Percentiles rank a stretch among this genome's conserved stretches.
phyloP scores from a whole-genome alignment of 2,329 filamentous ascomycete genomes.

The Hysterium pulicare region DNA sequence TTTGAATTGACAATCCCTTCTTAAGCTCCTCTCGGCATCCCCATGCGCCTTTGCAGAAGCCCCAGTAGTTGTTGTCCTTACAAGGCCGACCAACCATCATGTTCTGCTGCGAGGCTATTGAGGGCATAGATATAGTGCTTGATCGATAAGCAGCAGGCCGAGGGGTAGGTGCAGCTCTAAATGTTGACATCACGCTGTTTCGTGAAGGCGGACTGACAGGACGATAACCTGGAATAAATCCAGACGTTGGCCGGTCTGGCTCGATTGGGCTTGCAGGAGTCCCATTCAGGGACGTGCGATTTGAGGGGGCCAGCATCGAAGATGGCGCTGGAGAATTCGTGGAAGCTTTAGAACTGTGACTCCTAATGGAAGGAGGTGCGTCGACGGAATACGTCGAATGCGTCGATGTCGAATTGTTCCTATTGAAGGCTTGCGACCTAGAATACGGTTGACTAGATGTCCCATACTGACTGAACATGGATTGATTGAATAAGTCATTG shows the following conservation, averaged over 20 bases:
- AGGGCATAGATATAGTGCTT: slow-evolving; percentile 17
- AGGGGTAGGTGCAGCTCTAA: slow-evolving; percentile 3
- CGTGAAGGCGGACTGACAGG: slow-evolving; percentile 4
- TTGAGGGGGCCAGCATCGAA: background rate
- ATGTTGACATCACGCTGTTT: slow-evolving; percentile 7
- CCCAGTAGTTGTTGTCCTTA: slow-evolving; percentile 41
- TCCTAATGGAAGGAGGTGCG: slow-evolving; percentile 19
- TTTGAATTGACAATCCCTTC: slow-evolving; percentile 29
- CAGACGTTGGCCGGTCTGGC: background rate
- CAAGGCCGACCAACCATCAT: slow-evolving; percentile 35
- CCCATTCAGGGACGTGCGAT: background rate
- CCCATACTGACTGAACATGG: slow-evolving; percentile 8
- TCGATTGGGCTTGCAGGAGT: background rate
- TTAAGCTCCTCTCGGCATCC: slow-evolving; percentile 29
- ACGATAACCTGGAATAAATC: background rate
- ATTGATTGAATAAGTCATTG: slow-evolving; percentile 11
- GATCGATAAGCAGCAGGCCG: slow-evolving; percentile 12
- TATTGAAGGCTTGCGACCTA: slow-evolving; percentile 10
- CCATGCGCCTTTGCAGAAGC: slow-evolving; percentile 42
- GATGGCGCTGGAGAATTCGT: slow-evolving; percentile 14
- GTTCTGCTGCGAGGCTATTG: slow-evolving; percentile 13
- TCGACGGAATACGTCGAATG: slow-evolving; percentile 23
- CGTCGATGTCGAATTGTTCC: slow-evolving; percentile 17
- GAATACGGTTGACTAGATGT: slow-evolving; percentile 1
- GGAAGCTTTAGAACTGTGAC: slow-evolving; percentile 24